Percentiles rank a stretch among this genome's conserved stretches.
Evolutionary conservation across 116 monocot genomes (phyloP).

Genomic region (Trichopus zeylanicus): DNA sequence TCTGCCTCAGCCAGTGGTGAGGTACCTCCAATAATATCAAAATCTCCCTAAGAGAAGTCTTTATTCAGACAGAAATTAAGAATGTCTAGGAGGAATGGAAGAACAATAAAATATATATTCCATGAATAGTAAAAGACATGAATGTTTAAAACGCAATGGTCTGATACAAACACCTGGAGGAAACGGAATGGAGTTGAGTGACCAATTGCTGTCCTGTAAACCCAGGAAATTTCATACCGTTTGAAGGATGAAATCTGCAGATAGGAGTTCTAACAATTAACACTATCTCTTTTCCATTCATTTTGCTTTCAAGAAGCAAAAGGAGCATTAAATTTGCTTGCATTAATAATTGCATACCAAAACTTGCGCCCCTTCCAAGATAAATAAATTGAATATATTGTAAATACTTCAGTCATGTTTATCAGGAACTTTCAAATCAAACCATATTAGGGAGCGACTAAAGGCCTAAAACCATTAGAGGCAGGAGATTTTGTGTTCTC

Average conservation of each 20-base stretch:
- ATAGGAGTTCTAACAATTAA: background rate
- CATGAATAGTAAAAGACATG: conserved; percentile 1
- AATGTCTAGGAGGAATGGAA: background rate
- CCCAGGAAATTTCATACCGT: conserved; percentile 76
- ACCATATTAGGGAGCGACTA: too few species aligned
- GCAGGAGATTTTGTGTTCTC: too few species aligned
- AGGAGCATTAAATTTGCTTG: background rate
- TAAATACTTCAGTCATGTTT: too few species aligned
- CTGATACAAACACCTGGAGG: conserved; percentile 52
- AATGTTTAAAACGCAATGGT: background rate
- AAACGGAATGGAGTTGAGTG: conserved; percentile 80
- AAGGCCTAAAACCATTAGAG: too few species aligned
- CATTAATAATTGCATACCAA: background rate
- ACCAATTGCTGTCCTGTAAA: conserved; percentile 79
- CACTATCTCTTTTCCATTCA: too few species aligned
- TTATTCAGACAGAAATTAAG: background rate
- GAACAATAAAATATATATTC: background rate
- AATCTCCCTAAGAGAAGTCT: conserved; percentile 61
- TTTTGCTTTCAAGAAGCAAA: background rate
- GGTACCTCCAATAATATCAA: conserved; percentile 90
- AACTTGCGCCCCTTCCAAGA: background rate
- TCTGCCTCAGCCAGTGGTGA: conserved; percentile 64
- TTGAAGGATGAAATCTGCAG: conserved; percentile 66
- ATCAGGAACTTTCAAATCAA: too few species aligned
- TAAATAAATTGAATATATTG: background rate